A percentile compares a stretch with the other conserved stretches of the same genome.
Conservation (phyloP, 495 filamentous ascomycete genomes). For the Aspergillus affinis region DNA sequence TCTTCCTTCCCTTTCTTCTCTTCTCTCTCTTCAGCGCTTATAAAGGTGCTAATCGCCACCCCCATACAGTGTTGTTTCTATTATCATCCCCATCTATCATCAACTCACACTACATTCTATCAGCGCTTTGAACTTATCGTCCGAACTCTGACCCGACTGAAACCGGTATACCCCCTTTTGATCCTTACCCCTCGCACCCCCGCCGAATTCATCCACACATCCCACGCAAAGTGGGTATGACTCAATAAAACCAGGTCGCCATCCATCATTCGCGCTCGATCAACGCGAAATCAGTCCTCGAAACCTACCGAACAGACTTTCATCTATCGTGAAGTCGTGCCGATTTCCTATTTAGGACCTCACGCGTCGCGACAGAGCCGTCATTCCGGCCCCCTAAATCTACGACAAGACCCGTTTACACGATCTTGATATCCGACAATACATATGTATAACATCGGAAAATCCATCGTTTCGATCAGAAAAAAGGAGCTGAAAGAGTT, state of each 20-base stretch:
- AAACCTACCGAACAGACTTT: background rate
- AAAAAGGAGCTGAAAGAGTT: constrained; percentile 7
- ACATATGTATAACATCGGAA: constrained; percentile 25
- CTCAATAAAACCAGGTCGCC: constrained; percentile 12
- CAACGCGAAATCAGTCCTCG: background rate
- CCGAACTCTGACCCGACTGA: constrained; percentile 3
- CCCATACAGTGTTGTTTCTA: background rate
- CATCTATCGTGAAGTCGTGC: background rate
- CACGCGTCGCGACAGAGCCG: constrained; percentile 14
- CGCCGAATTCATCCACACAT: constrained; percentile 16
- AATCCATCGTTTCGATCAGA: constrained; percentile 9
- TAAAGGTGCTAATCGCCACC: constrained; percentile 9
- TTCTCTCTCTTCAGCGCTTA: constrained; percentile 17
- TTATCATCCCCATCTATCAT: background rate
- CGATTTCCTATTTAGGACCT: constrained; percentile 8
- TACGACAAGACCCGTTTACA: constrained; percentile 1
- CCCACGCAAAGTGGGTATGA: constrained; percentile 22
- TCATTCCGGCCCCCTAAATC: background rate
- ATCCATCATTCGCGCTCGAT: constrained; percentile 8
- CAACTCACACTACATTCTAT: background rate
- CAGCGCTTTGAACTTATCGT: constrained; percentile 5
- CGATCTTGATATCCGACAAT: constrained; percentile 6
- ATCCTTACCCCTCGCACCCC: constrained; percentile 19
- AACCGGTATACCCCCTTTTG: background rate
- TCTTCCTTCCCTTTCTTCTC: constrained; percentile 1